Evolutionary conservation across 441 rosid genomes (phyloP).

Genomic region (Populus hybrid): DNA sequence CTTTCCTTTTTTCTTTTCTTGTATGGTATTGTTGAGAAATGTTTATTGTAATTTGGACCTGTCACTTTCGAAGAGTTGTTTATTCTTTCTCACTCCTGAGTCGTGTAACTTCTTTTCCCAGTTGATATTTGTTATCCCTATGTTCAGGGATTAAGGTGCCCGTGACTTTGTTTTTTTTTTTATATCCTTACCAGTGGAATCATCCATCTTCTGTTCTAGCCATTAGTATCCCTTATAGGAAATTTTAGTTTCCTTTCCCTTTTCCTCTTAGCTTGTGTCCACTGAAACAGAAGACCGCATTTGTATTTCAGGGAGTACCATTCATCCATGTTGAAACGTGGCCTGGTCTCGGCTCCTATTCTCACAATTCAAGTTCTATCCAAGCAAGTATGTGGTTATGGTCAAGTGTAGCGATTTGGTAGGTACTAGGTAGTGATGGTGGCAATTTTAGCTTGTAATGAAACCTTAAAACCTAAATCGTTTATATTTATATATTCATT

Average conservation of each 20-base stretch:
- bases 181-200: too few relatives aligned
- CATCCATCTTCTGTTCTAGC: too few relatives aligned
- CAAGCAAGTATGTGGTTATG: background rate
- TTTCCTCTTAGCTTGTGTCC: background rate
- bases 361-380: background rate
- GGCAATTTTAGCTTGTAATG: background rate
- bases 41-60: background rate
- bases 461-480: background rate
- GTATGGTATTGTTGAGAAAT: background rate
- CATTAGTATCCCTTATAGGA: too few relatives aligned
- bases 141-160: background rate
- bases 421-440: background rate
- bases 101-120: background rate
- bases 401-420: too few relatives aligned
- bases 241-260: too few relatives aligned
- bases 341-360: background rate
- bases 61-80: background rate
- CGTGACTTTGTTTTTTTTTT: background rate
- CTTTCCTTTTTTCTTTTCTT: background rate
- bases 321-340: background rate
- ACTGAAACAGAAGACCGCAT: background rate
- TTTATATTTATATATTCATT: too few relatives aligned
- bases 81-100: background rate
- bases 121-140: background rate
- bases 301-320: background rate